Base-by-base conservation (phyloP, 2,329 filamentous ascomycete species). In the Neurospora sp. region DNA sequence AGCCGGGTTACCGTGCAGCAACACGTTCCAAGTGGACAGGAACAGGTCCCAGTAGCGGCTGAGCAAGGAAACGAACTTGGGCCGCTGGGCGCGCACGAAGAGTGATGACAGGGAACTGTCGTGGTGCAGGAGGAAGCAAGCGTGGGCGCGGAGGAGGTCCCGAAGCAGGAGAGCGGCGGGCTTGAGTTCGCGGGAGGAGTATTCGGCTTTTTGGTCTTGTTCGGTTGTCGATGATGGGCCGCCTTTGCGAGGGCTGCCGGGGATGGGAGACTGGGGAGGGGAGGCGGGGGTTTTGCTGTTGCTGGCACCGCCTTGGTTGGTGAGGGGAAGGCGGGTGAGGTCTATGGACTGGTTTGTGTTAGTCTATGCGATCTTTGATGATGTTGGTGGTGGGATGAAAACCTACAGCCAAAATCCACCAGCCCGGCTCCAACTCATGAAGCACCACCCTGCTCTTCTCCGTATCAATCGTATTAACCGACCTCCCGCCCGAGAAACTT, bases 371-470 rank as follows among this genome's bases (percentile, higher is more conserved):
- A 28, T 28, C 28, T 28, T 28, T 28, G 28, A 28, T 28, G 28
- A 28, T 28, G 28, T 4, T 28, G 3, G 28, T 28, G 28, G 28
- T 28, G 28, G 8, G 23, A 36, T 1, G 66, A n/a, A 37, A 8
- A 82, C 91, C 77, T 83, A 96, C 93, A 72, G 93, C 94, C 71
- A 98, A 83, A 72, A 98, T 89, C 96, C 96, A 99, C 96, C 96
- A 99, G 38, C 92, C 92, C 17, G 87, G 83, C 79, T 99, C 95
- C 73, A 99, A 81, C 82, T 99, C 93, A 76, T 93, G 89, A 65
- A 97, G 82, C 40, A 98, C 85, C 40, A 97, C 90, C 39, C 94
- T 88, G 67, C 91, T 89, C 82, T 92, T 96, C 76, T 97, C 92
- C 1, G 96, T 98, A 77, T 99, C 96, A 71, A 99, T 90, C 10